Evolutionary conservation across 73 alveolate genomes (phyloP), one percentile per base, ranked within the genome.

Genomic region (Paraurostyla sp.): DNA sequence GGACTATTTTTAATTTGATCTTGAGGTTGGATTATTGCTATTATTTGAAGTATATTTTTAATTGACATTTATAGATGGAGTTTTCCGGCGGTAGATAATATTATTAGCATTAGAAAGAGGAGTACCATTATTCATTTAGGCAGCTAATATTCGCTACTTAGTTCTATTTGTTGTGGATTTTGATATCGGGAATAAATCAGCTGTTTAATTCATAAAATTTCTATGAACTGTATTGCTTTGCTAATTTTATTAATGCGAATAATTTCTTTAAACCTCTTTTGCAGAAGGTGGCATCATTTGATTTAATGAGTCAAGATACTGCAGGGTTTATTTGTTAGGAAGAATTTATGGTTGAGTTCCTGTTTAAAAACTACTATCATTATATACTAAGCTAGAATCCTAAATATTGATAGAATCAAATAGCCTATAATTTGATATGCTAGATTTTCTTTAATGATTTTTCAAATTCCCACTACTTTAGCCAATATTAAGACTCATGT

Each of bases 41-140:
- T 65, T 65, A 65, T 65, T 38, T 33, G 82, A 65, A 36, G 56
- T 30, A 65, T 38, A 65, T 65, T 65, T 65, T 13, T 9, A 38
- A 65, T 65, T 65, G 9, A 65, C 82, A 38, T 65, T 65, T 7
- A 65, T 38, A 9, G 82, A 65, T 18, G 82, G 82, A 38, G 82
- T 65, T 38, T 65, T 65, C 41, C 82, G 7, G 4, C 58, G 35
- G 23, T 36, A 65, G 9, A 65, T 6, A 2, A 35, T 15, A 36
- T 18, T 38, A 18, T 40, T 36, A 38, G 2, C 7, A 30, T 20
- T 27, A 27, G 50, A 43, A 27, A 6, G 22, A 30, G 60, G 56
- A 7, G 58, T n/a, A 2, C 4, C 3, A 60, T 27, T 60, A 35
- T 3, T n/a, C n/a, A n/a, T n/a, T n/a, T n/a, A n/a, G n/a, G n/a